Percentiles rank a stretch among this genome's conserved stretches.
Evolutionary conservation across 495 filamentous ascomycete species (phyloP).

Genomic region (Achaetomiella virescens): DNA sequence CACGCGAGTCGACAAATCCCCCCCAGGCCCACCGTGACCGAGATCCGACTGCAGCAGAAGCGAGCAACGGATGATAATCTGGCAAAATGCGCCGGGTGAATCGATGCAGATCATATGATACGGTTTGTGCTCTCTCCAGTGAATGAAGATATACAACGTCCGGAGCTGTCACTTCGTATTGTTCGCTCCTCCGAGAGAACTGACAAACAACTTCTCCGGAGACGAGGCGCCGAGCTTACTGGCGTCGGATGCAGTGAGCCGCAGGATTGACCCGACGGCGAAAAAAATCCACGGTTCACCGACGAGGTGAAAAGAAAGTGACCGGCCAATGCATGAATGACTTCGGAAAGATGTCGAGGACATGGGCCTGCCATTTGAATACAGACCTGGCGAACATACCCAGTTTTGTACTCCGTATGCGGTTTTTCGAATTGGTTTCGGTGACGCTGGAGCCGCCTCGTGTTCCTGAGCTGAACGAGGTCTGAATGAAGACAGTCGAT

Average conservation of each 20-base stretch:
- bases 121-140: conserved; percentile 30
- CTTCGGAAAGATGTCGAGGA: no score
- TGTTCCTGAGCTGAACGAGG: no score
- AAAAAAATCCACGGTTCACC: no score
- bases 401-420: no score
- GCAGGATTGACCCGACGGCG: no score
- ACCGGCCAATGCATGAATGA: no score
- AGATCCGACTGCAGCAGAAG: conserved; percentile 20
- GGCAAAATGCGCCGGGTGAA: conserved; percentile 43
- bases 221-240: no score
- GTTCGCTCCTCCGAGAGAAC: not conserved
- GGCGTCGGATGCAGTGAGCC: no score
- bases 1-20: not conserved
- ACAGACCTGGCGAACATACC: not conserved
- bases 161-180: not conserved
- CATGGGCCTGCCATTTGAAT: not conserved
- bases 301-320: no score
- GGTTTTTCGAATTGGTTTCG: no score
- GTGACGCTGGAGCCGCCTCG: no score
- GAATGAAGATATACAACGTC: conserved; percentile 2
- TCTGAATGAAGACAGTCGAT: no score
- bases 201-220: not conserved
- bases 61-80: conserved; percentile 25
- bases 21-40: conserved; percentile 13
- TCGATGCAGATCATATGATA: conserved; percentile 43